phyloP scores from a whole-genome alignment of 1,284 basidiomycete species.

The Moesziomyces parantarcticus region DNA sequence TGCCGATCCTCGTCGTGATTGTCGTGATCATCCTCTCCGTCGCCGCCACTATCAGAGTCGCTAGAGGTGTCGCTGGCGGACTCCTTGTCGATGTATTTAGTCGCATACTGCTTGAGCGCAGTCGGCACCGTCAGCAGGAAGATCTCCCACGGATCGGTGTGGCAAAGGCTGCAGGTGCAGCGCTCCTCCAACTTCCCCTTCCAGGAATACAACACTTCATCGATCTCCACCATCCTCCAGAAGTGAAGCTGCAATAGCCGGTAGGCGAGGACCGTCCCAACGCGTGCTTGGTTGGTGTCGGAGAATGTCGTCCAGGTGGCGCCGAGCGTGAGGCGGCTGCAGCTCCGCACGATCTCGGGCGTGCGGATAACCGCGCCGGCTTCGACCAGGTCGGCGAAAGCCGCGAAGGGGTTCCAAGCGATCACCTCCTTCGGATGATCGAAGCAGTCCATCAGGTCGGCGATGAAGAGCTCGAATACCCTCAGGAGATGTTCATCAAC shows the following conservation, averaged over 20 bases:
- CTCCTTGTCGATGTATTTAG: conserved; percentile 26
- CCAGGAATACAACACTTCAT: conserved; percentile 11
- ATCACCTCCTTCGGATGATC: conserved; percentile 26
- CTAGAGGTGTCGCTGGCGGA: conserved; percentile 27
- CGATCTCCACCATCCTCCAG: conserved; percentile 8
- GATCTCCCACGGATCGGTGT: conserved; percentile 26
- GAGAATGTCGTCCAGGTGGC: conserved; percentile 4
- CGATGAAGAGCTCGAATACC: conserved; percentile 8
- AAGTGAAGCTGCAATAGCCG: conserved; percentile 2
- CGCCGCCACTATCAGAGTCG: not conserved
- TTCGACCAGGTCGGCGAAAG: conserved; percentile 22
- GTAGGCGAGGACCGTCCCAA: not conserved
- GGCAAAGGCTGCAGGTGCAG: conserved; percentile 24
- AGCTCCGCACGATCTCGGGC: conserved; percentile 8
- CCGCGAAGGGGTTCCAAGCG: conserved; percentile 25
- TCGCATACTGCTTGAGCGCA: conserved; percentile 12
- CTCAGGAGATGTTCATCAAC: not conserved
- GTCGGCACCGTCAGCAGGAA: conserved; percentile 17
- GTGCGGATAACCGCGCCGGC: conserved; percentile 17
- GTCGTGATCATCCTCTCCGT: conserved; percentile 7
- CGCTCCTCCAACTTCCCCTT: conserved; percentile 10
- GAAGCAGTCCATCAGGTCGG: conserved; percentile 36
- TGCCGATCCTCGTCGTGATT: conserved; percentile 3
- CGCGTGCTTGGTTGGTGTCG: not conserved
- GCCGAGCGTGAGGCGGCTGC: conserved; percentile 26